Conservation (phyloP, 2,329 filamentous ascomycete genomes). For the Neopestalotiopsis rosae region DNA sequence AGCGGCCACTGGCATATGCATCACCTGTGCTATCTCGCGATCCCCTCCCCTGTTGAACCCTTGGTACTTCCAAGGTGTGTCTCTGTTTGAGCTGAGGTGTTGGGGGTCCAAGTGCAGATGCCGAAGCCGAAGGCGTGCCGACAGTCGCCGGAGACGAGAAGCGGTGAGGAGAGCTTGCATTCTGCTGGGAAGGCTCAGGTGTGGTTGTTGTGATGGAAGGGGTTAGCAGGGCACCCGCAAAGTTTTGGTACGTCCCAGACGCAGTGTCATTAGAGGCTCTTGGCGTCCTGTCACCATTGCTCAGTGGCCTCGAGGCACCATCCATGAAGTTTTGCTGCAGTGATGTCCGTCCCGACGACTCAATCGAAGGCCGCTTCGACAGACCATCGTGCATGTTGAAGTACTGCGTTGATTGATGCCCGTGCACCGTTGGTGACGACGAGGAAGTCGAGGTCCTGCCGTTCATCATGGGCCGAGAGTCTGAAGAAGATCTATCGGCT, state of each 20-base stretch:
- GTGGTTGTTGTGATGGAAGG: slow-evolving; percentile 27
- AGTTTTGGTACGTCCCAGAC: slow-evolving; percentile 26
- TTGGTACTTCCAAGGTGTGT: slow-evolving; percentile 88
- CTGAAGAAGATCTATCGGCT: slow-evolving; percentile 10
- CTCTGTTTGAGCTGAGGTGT: slow-evolving; percentile 73
- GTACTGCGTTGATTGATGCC: slow-evolving; percentile 30
- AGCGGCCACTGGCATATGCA: slow-evolving; percentile 75
- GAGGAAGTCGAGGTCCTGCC: slow-evolving; percentile 17
- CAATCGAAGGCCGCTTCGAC: slow-evolving; percentile 38
- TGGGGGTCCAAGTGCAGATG: slow-evolving; percentile 56
- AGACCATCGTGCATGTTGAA: slow-evolving; percentile 34
- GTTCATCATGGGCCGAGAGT: slow-evolving; percentile 19
- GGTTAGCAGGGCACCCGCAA: slow-evolving; percentile 25
- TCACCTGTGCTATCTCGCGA: slow-evolving; percentile 75
- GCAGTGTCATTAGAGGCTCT: slow-evolving; percentile 23
- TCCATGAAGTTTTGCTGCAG: slow-evolving; percentile 39
- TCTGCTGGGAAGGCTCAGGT: slow-evolving; percentile 32
- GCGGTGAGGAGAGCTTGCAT: slow-evolving; percentile 52
- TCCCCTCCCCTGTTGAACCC: slow-evolving; percentile 64
- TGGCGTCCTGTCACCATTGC: slow-evolving; percentile 33
- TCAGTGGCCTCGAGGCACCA: slow-evolving; percentile 34
- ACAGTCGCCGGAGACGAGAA: slow-evolving; percentile 64
- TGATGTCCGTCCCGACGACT: slow-evolving; percentile 37
- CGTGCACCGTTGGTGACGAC: slow-evolving; percentile 36
- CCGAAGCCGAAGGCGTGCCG: slow-evolving; percentile 45